Conservation (phyloP, 495 filamentous ascomycete species). For the Glonium stellatum region DNA sequence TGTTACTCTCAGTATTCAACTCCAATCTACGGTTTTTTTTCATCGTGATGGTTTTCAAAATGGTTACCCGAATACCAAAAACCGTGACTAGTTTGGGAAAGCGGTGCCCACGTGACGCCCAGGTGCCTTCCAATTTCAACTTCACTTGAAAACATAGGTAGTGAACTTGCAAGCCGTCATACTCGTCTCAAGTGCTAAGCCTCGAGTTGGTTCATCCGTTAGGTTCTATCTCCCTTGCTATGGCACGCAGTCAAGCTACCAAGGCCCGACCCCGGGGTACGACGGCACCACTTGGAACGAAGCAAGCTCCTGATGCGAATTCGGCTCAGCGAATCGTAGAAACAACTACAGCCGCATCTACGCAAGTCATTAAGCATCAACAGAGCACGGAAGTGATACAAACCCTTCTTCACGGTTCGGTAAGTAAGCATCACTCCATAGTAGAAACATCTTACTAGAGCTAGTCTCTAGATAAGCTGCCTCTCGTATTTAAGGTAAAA, state of each 20-base stretch:
- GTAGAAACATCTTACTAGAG: constrained; percentile 10
- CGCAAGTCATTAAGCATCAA: constrained; percentile 29
- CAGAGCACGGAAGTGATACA: constrained; percentile 47
- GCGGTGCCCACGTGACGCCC: too few species aligned
- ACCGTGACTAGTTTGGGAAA: too few species aligned
- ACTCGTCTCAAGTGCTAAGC: background rate
- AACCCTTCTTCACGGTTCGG: constrained; percentile 40
- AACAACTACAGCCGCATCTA: background rate
- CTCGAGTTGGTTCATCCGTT: background rate
- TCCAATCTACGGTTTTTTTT: too few species aligned
- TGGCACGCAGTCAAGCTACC: constrained; percentile 3
- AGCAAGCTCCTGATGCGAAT: background rate
- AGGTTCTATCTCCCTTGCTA: background rate
- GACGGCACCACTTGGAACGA: background rate
- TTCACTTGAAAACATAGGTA: too few species aligned
- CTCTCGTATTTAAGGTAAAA: constrained; percentile 28
- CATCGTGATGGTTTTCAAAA: too few species aligned
- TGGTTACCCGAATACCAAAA: too few species aligned
- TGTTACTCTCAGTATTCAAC: too few species aligned
- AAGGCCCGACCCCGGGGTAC: background rate
- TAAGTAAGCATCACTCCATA: constrained; percentile 11
- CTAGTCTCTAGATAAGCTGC: constrained; percentile 23
- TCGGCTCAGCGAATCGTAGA: background rate
- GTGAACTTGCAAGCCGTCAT: background rate
- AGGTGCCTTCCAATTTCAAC: too few species aligned